Base-by-base conservation (phyloP, 1,139 yeast genomes). In the Blastobotrys illinoisensis region DNA sequence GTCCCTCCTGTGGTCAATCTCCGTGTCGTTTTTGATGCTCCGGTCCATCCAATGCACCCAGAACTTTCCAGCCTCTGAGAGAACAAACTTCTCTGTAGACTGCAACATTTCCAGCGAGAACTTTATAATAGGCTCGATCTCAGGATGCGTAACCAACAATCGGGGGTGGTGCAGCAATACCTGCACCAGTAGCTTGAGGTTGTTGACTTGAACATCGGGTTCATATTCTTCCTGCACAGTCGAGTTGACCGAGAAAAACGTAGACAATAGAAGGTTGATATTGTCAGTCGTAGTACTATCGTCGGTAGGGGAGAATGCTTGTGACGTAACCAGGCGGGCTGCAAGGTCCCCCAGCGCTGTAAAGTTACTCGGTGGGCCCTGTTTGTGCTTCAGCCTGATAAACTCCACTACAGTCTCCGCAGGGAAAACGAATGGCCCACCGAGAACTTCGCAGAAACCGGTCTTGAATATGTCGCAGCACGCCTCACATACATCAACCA, bases 361-460 rank as follows among this genome's bases (percentile, higher is more conserved):
- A 32, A 62, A 59, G 7, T 62, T 56, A 0, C 49, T 54, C 1
- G 58, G 47, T 2, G 69, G 67, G 1, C 69, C 67, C 21, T 55
- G 53, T 14, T 53, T 54, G 49, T 75, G 66, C 57, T 81, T 80
- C 4, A 73, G 63, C 1, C 67, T 60, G n/a, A 83, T 66, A 57
- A 76, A 85, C 9, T 75, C 69, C 21, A 81, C 60, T 4, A 83
- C 77, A 0, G 74, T 65, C 0, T 71, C 70, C 2, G 73, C 59
- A 0, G 72, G 71, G 59, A 85, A 79, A 19, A 73, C 86, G 13
- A 80, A 81, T 14, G 74, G 87, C 45, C 93, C 95, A 44, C 80
- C 84, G 55, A 79, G 78, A 44, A 75, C 84, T 56, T 86, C 89
- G 61, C 96, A 85, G 69, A 89, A 88, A 63, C 83, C 85, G 63